A percentile compares a stretch with the other conserved stretches of the same genome.
phyloP scores from a whole-genome alignment of 352 stramenopile genomes.

The Pythium guiyangense region DNA sequence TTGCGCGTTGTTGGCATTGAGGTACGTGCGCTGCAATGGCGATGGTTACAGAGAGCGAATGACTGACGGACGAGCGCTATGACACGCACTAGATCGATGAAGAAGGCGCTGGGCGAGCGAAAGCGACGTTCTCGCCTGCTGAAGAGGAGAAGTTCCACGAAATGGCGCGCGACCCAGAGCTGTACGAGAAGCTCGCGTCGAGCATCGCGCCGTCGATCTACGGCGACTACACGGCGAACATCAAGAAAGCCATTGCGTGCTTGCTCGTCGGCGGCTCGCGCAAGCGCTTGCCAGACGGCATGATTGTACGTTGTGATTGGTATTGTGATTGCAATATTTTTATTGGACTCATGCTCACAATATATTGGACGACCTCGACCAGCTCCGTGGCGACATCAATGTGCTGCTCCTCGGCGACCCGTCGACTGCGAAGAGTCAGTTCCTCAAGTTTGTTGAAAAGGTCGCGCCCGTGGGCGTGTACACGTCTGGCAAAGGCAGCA shows the following conservation, averaged over 20 bases:
- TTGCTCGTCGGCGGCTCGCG: slow-evolving; percentile 89
- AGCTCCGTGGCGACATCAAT: slow-evolving; percentile 99
- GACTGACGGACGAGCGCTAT: not conserved
- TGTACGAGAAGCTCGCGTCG: slow-evolving; percentile 92
- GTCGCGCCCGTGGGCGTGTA: slow-evolving; percentile 93
- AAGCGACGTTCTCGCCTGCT: slow-evolving; percentile 91
- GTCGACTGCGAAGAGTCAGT: slow-evolving; percentile 98
- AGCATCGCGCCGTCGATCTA: slow-evolving; percentile 98
- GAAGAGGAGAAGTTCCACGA: slow-evolving; percentile 98
- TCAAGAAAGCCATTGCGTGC: slow-evolving; percentile 93
- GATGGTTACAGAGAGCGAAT: no score
- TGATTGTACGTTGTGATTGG: slow-evolving; percentile 84
- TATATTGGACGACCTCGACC: slow-evolving; percentile 17
- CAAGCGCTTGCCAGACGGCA: slow-evolving; percentile 98
- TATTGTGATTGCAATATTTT: no score
- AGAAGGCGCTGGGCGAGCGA: slow-evolving; percentile 86
- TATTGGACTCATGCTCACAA: no score
- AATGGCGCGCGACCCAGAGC: slow-evolving; percentile 85
- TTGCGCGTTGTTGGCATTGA: slow-evolving; percentile 95
- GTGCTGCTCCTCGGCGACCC: slow-evolving; percentile 97
- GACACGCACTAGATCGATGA: slow-evolving; percentile 68
- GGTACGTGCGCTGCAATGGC: slow-evolving; percentile 14
- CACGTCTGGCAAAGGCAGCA: slow-evolving; percentile 77
- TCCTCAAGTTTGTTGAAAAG: slow-evolving; percentile 96
- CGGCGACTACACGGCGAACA: slow-evolving; percentile 95